These are phyloP conservation scores for Coccinonectria pachysandricola DNA, from an alignment of 2,329 filamentous ascomycete genomes.

Conservation along the genomic window DNA sequence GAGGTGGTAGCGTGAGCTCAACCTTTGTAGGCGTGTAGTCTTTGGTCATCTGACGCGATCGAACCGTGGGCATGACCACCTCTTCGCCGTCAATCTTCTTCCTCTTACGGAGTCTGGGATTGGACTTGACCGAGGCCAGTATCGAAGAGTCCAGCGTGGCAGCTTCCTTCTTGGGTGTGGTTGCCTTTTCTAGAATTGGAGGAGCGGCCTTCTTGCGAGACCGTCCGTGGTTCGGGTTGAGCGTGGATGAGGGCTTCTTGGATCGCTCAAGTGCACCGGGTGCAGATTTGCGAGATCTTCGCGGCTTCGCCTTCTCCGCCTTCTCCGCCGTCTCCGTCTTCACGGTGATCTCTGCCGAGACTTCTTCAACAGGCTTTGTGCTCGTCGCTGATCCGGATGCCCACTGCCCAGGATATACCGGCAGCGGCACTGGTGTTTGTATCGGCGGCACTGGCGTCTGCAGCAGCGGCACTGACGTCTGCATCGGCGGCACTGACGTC, in stretches of 20 bases:
- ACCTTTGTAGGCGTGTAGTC: slow-evolving; percentile 4
- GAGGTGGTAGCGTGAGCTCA: slow-evolving; percentile 20
- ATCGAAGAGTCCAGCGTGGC: slow-evolving; percentile 39
- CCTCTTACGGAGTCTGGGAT: slow-evolving; percentile 35
- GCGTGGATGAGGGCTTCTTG: slow-evolving; percentile 21
- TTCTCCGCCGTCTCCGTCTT: slow-evolving; percentile 6
- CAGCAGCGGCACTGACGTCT: slow-evolving; percentile 8
- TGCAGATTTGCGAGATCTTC: slow-evolving; percentile 30
- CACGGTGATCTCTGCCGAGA: slow-evolving; percentile 3
- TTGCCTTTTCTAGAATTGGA: slow-evolving; percentile 1
- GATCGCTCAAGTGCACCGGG: slow-evolving; percentile 24
- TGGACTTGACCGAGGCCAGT: slow-evolving; percentile 39
- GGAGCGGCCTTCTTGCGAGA: slow-evolving; percentile 14
- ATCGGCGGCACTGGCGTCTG: slow-evolving; percentile 5
- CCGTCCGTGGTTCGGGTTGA: slow-evolving; percentile 28
- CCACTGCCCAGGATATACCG: too few relatives aligned
- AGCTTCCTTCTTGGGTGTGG: slow-evolving; percentile 2
- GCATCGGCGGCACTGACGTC: slow-evolving; percentile 9
- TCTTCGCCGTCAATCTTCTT: slow-evolving; percentile 35
- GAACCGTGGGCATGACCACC: slow-evolving; percentile 16
- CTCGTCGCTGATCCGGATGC: slow-evolving; percentile 3
- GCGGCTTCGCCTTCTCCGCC: slow-evolving; percentile 17
- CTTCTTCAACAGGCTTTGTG: slow-evolving; percentile 1
- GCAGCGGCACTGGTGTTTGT: slow-evolving; percentile 9
- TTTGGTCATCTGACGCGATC: slow-evolving; percentile 8